Base-by-base conservation (phyloP, 371 early-diverging fungal genomes). In the Umbelopsis sp. region DNA sequence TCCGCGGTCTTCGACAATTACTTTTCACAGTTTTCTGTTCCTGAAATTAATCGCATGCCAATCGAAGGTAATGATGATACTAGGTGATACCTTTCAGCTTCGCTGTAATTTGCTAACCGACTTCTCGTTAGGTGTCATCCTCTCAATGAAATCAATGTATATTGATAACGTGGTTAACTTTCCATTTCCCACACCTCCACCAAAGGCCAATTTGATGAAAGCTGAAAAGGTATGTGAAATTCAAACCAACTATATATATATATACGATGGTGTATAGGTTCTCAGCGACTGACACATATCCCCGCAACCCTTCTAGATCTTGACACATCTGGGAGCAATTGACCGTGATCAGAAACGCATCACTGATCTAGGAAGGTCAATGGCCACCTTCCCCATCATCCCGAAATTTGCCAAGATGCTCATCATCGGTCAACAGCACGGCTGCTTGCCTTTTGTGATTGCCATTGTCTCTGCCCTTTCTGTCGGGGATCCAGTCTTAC, bases 351-450 rank as follows among this genome's bases (percentile, higher is more conserved):
- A 78, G 64, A 87, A 85, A 52, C 87, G 87, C 44, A 90, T 97
- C 63, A 99, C 99, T 0, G 89, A 91, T 20, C 78, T 95, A 37
- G 99, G 99, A 67, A 86, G 84, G 69, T 83, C 91, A 20, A 96
- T 99, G 92, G 82, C 95, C 0, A 83, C 88, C 52, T 94, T 99
- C 76, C 99, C 99, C 3, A 87, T 99, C 0, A 85, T 93, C 0
- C 99, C 99, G 22, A 88, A 98, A 45, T 93, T 94, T 72, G 93
- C 96, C 38, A 96, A 96, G 80, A 97, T 98, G 94, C 74, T 98
- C 64, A 89, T 95, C 29, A 84, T 96, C 29, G 97, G 95, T 0
- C 93, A 94, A 65, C 87, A 92, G 66, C 87, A 91, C 66, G 87
- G 82, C 3, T 92, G 96, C 69, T 77, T 98, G 57, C 90, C 92